These are phyloP conservation scores for Corrigiola litoralis DNA, from an alignment of 179 eudicot genomes.

Conservation along the genomic window DNA sequence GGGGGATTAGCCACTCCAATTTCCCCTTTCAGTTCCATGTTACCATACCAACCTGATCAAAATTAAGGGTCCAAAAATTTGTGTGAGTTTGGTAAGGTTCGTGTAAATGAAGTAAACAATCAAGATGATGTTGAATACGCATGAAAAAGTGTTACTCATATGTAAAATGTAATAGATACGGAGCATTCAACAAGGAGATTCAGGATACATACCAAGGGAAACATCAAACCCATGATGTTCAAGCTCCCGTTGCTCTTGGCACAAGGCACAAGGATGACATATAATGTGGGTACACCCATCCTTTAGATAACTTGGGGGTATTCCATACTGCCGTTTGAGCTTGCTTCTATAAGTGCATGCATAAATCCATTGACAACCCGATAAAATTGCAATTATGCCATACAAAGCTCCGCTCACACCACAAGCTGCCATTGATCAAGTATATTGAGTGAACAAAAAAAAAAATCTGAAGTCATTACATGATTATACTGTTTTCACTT, in stretches of 20 bases:
- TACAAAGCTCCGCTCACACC: constrained; percentile 46
- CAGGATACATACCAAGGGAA: constrained; percentile 33
- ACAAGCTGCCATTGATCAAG: constrained; percentile 36
- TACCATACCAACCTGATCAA: constrained; percentile 6
- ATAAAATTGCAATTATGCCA: constrained; percentile 19
- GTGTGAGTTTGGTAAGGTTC: not conserved
- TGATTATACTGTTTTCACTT: too few species aligned
- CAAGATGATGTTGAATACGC: too few species aligned
- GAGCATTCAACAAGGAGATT: too few species aligned
- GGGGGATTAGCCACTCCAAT: constrained; percentile 21
- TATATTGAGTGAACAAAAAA: not conserved
- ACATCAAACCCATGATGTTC: constrained; percentile 44
- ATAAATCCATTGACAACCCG: constrained; percentile 38
- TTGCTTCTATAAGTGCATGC: constrained; percentile 50
- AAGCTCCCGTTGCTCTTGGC: constrained; percentile 62
- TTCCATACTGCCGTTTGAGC: constrained; percentile 36
- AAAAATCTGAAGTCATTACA: too few species aligned
- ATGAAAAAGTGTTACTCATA: too few species aligned
- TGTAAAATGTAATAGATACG: not conserved
- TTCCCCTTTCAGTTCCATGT: constrained; percentile 28
- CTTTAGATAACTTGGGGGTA: constrained; percentile 23
- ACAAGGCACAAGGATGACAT: constrained; percentile 50
- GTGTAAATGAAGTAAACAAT: too few species aligned
- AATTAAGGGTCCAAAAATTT: not conserved
- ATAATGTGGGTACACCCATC: constrained; percentile 44